phyloP scores from a whole-genome alignment of 257 asterid species.

The Coffea eugenioides region DNA sequence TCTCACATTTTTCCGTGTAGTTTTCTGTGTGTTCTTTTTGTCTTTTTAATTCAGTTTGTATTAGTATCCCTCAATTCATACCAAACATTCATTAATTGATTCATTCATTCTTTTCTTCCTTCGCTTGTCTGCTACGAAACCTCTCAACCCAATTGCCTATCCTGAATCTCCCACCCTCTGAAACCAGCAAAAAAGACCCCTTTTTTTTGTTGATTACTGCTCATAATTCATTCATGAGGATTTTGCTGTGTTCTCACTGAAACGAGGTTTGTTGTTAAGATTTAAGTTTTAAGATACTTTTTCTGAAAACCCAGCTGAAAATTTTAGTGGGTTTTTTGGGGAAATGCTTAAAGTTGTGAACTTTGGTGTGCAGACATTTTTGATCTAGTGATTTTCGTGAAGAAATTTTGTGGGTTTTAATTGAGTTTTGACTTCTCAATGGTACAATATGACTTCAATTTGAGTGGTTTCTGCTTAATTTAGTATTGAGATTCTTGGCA shows the following conservation, averaged over 20 bases:
- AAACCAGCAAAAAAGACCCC: not conserved
- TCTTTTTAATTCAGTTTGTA: conserved; percentile 13
- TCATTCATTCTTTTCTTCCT: conserved; percentile 12
- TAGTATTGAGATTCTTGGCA: conserved; percentile 10
- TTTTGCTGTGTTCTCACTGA: conserved; percentile 15
- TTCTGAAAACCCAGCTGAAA: conserved; percentile 8
- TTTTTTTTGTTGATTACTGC: conserved; percentile 3
- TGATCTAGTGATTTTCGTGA: conserved; percentile 17
- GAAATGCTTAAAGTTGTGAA: conserved; percentile 10
- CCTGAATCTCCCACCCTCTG: not conserved
- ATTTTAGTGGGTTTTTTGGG: conserved; percentile 18
- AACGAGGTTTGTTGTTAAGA: not conserved
- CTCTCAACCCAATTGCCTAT: not conserved
- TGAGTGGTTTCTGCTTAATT: too few species aligned
- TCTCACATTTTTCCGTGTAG: conserved; percentile 1
- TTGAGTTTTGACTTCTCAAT: conserved; percentile 7
- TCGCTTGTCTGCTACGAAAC: conserved; percentile 33
- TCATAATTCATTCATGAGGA: conserved; percentile 17
- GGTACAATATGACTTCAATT: conserved; percentile 2
- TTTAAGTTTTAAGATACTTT: not conserved
- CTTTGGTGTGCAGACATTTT: conserved; percentile 12
- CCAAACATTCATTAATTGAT: conserved; percentile 1
- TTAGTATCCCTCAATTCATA: not conserved
- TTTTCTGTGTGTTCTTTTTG: not conserved
- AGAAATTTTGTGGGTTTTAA: conserved; percentile 21